Percentiles rank a stretch among this genome's conserved stretches.
phyloP scores from a whole-genome alignment of 768 basidiomycete species.

The Collybiopsis luxurians region DNA sequence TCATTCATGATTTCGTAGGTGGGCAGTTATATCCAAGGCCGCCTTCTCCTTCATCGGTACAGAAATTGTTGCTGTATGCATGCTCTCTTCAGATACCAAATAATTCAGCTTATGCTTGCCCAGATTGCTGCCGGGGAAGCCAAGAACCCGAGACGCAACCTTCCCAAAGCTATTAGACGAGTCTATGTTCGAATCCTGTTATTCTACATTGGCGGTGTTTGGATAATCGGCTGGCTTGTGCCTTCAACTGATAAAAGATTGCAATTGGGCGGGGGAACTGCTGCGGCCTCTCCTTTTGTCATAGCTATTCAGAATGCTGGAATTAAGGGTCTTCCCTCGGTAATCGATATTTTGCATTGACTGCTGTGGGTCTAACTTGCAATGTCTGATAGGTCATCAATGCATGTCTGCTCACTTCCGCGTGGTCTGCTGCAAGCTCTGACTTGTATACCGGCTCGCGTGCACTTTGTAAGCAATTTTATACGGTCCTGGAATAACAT shows the following conservation, averaged over 20 bases:
- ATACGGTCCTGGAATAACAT: background rate
- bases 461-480: conserved; percentile 64
- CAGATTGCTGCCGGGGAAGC: conserved; percentile 89
- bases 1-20: conserved; percentile 45
- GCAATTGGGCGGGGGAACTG: conserved; percentile 50
- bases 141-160: conserved; percentile 70
- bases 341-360: conserved; percentile 25
- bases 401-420: conserved; percentile 80
- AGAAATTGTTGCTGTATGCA: conserved; percentile 84
- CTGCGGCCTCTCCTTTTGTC: conserved; percentile 84
- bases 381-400: conserved; percentile 59
- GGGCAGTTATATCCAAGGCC: conserved; percentile 76
- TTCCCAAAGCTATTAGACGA: conserved; percentile 63
- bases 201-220: conserved; percentile 69
- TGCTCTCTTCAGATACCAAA: background rate
- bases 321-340: conserved; percentile 81
- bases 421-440: conserved; percentile 89
- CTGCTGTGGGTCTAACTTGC: conserved; percentile 6
- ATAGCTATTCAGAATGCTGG: conserved; percentile 85
- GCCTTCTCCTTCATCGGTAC: conserved; percentile 94
- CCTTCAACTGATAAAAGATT: conserved; percentile 65
- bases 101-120: background rate
- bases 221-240: conserved; percentile 81
- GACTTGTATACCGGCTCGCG: conserved; percentile 89
- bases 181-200: conserved; percentile 83